phyloP scores from a whole-genome alignment of 1,139 yeast species.

The Zygosaccharomyces sapae region DNA sequence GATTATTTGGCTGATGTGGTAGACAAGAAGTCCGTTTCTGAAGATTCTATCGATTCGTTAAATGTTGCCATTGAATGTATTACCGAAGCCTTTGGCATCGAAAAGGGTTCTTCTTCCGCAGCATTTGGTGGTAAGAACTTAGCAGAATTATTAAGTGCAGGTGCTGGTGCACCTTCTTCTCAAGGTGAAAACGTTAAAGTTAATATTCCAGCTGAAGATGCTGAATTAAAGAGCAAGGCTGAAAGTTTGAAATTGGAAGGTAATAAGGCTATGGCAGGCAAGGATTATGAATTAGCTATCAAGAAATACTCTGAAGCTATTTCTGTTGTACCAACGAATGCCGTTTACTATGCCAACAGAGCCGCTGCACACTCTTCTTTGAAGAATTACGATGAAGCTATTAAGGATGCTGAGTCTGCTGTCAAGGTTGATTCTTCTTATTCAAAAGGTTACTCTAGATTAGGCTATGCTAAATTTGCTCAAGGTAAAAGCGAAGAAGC shows the following conservation, averaged over 20 bases:
- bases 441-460: constrained; percentile 90
- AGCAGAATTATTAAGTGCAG: constrained; percentile 41
- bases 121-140: constrained; percentile 51
- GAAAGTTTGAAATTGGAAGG: constrained; percentile 85
- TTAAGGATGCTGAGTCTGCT: constrained; percentile 78
- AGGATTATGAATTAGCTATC: constrained; percentile 66
- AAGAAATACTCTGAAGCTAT: constrained; percentile 80
- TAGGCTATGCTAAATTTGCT: constrained; percentile 90
- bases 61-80: constrained; percentile 94
- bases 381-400: constrained; percentile 71
- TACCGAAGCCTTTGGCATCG: constrained; percentile 78
- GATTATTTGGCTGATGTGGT: constrained; percentile 64
- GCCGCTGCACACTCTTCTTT: constrained; percentile 93
- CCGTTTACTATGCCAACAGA: constrained; percentile 85
- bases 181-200: constrained; percentile 40
- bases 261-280: constrained; percentile 83
- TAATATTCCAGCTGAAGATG: constrained; percentile 43
- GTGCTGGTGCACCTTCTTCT: constrained; percentile 28
- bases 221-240: constrained; percentile 62
- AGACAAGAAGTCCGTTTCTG: constrained; percentile 58
- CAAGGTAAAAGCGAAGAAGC: constrained; percentile 86
- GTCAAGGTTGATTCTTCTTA: constrained; percentile 71
- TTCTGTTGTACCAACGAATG: constrained; percentile 64
- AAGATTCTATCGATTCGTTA: constrained; percentile 81
- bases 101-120: constrained; percentile 43